Percentiles rank a stretch among this genome's conserved stretches.
Conservation (phyloP, 768 basidiomycete genomes). For the Russula vinacea region DNA sequence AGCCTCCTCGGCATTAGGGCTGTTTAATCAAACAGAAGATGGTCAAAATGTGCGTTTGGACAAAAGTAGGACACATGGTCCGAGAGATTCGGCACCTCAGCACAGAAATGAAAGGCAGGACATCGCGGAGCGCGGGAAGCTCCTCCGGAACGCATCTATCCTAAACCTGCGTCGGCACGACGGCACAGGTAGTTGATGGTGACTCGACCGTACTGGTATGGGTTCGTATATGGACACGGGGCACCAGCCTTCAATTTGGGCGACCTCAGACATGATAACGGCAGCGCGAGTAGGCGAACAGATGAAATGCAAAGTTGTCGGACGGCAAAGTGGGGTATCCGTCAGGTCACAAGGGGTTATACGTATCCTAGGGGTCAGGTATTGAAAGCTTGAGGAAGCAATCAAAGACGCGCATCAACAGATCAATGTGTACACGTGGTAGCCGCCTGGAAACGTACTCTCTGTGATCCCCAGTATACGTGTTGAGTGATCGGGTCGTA, state of each 20-base stretch:
- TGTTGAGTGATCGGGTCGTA: slow-evolving; percentile 75
- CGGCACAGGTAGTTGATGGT: background rate
- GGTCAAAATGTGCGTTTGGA: slow-evolving; percentile 2
- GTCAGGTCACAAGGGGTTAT: slow-evolving; percentile 68
- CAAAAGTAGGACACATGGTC: background rate
- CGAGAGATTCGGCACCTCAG: slow-evolving; percentile 51
- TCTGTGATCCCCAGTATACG: slow-evolving; percentile 69
- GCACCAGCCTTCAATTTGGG: slow-evolving; percentile 52
- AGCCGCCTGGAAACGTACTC: slow-evolving; percentile 44
- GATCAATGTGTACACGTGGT: slow-evolving; percentile 3
- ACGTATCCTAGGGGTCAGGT: slow-evolving; percentile 66
- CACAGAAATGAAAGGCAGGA: slow-evolving; percentile 59
- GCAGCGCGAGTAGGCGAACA: slow-evolving; percentile 75
- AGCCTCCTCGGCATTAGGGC: slow-evolving; percentile 88
- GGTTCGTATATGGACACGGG: slow-evolving; percentile 80
- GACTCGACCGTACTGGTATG: slow-evolving; percentile 57
- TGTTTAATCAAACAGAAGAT: background rate
- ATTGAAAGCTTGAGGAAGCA: slow-evolving; percentile 58
- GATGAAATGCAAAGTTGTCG: slow-evolving; percentile 72
- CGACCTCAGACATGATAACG: slow-evolving; percentile 62
- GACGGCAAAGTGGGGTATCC: slow-evolving; percentile 48
- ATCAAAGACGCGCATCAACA: slow-evolving; percentile 1
- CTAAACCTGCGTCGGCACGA: slow-evolving; percentile 38
- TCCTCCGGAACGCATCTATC: slow-evolving; percentile 78
- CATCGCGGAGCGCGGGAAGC: slow-evolving; percentile 58